Conservation (phyloP, 192 early-diverging fungal species). For the Obelidium mucronatum region DNA sequence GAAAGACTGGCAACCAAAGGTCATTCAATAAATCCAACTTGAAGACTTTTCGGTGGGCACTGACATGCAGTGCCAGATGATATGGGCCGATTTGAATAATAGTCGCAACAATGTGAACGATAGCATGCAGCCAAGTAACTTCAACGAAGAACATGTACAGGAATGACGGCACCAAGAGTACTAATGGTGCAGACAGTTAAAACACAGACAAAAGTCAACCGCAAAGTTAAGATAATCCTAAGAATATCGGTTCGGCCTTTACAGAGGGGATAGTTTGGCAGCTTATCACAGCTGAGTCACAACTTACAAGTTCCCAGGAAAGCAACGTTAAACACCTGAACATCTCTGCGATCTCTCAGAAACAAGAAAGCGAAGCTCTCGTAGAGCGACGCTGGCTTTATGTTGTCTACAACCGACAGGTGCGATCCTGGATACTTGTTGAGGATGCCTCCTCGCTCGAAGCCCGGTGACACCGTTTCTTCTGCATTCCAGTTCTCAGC, state of each 20-base stretch:
- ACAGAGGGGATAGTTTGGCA: too few species aligned
- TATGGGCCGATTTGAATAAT: conserved; percentile 28
- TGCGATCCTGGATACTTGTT: neutral
- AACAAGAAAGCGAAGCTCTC: conserved; percentile 37
- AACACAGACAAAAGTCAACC: too few species aligned
- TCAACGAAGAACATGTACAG: conserved; percentile 38
- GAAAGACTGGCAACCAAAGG: conserved; percentile 33
- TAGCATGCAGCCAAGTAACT: conserved; percentile 38
- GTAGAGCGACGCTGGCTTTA: conserved; percentile 9
- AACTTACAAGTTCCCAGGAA: conserved; percentile 20
- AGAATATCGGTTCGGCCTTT: too few species aligned
- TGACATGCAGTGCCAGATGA: conserved; percentile 48
- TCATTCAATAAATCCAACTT: conserved; percentile 19
- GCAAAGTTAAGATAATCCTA: too few species aligned
- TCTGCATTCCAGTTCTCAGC: conserved; percentile 36
- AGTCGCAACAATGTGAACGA: conserved; percentile 37
- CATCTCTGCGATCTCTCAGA: conserved; percentile 34
- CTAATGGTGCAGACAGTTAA: neutral
- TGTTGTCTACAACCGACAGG: conserved; percentile 15
- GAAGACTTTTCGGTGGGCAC: conserved; percentile 32
- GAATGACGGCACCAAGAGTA: conserved; percentile 45
- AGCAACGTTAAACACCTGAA: conserved; percentile 32
- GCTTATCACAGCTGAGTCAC: too few species aligned
- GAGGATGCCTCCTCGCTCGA: conserved; percentile 21
- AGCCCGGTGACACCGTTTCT: conserved; percentile 27